Conservation (phyloP, 2,329 filamentous ascomycete genomes). For the Juglanconis juglandina region DNA sequence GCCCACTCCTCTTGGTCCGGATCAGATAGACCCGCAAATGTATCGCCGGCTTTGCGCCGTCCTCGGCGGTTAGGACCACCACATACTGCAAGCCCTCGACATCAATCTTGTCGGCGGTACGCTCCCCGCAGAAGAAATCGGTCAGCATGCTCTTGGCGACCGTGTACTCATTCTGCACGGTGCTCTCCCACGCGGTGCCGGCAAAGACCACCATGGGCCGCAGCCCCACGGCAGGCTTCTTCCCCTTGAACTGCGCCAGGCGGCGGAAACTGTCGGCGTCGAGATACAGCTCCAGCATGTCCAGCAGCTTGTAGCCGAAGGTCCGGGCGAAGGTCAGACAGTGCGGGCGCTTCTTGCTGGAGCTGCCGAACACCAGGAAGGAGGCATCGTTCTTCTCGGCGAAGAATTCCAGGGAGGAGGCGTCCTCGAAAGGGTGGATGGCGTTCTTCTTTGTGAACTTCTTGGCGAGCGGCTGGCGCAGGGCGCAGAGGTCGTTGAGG, state of each 20-base stretch:
- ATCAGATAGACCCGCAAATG: conserved; percentile 81
- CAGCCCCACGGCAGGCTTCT: conserved; percentile 73
- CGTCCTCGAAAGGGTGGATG: conserved; percentile 90
- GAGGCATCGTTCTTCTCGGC: conserved; percentile 92
- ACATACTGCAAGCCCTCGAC: conserved; percentile 94
- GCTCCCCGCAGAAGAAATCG: conserved; percentile 86
- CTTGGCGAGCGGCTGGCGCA: conserved; percentile 80
- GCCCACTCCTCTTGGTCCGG: conserved; percentile 78
- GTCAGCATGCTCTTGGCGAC: conserved; percentile 82
- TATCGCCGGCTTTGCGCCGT: conserved; percentile 55
- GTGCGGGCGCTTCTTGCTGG: conserved; percentile 94
- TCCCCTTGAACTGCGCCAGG: conserved; percentile 71
- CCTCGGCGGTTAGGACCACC: conserved; percentile 74
- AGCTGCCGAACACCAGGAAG: conserved; percentile 77
- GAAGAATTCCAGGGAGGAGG: conserved; percentile 88
- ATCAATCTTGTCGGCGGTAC: conserved; percentile 74
- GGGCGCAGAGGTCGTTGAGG: conserved; percentile 76
- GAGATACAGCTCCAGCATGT: conserved; percentile 90
- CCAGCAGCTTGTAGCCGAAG: conserved; percentile 82
- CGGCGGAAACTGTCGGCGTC: conserved; percentile 69
- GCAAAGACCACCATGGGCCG: conserved; percentile 91
- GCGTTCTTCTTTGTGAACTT: conserved; percentile 97
- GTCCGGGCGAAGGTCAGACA: conserved; percentile 77
- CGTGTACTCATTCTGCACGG: conserved; percentile 74
- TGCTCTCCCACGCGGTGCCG: conserved; percentile 81